phyloP scores from a whole-genome alignment of 169 alveolate genomes.

The Babesia microti region DNA sequence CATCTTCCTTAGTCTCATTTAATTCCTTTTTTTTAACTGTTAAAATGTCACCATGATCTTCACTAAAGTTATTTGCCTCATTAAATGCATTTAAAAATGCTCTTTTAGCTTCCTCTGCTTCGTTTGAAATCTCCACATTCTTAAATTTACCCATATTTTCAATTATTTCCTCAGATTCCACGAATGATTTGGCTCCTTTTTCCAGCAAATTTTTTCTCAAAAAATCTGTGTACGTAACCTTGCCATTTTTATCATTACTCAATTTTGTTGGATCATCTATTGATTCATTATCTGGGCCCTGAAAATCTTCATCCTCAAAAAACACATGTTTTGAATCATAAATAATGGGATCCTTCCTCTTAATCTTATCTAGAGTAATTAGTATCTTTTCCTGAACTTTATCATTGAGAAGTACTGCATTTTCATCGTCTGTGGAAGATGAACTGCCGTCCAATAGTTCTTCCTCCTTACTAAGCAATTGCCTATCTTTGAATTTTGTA shows the following conservation, averaged over 20 bases:
- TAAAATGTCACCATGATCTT: slow-evolving; percentile 27
- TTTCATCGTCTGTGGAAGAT: slow-evolving; percentile 57
- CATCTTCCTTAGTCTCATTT: slow-evolving; percentile 13
- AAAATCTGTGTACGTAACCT: slow-evolving; percentile 41
- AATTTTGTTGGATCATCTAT: not conserved
- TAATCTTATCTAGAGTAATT: slow-evolving; percentile 47
- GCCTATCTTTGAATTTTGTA: not conserved
- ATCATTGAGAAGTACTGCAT: slow-evolving; percentile 53
- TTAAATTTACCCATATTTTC: slow-evolving; percentile 1
- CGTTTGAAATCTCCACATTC: slow-evolving; percentile 30
- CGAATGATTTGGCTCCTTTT: slow-evolving; percentile 56
- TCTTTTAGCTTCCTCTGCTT: slow-evolving; percentile 50
- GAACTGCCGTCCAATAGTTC: not conserved
- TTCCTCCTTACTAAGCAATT: not conserved
- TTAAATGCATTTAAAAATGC: slow-evolving; percentile 48
- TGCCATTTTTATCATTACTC: not conserved
- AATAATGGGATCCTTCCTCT: slow-evolving; percentile 57
- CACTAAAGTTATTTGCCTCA: slow-evolving; percentile 34
- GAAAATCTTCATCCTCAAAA: slow-evolving; percentile 54
- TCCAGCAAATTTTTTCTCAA: slow-evolving; percentile 47
- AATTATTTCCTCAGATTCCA: slow-evolving; percentile 18
- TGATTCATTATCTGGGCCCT: slow-evolving; percentile 10
- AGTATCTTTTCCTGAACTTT: slow-evolving; percentile 59
- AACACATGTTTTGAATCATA: slow-evolving; percentile 45
- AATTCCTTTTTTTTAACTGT: slow-evolving; percentile 41